Base-by-base conservation (phyloP, 495 filamentous ascomycete genomes). In the Rusavskia elegans region DNA sequence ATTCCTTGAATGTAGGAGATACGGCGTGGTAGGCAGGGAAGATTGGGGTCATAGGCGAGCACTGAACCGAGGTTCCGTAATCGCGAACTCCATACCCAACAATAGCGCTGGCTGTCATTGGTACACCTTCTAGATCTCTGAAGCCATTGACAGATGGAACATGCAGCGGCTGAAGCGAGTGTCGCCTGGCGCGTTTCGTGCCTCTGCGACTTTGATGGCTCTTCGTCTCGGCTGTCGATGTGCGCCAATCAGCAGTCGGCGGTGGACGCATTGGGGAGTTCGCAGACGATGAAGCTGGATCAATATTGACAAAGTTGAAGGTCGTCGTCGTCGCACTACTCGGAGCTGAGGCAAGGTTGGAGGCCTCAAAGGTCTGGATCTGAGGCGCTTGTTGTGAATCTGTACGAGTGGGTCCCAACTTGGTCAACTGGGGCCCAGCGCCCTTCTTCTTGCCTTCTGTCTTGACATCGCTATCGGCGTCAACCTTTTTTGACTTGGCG, bases 401-500 rank as follows among this genome's bases (percentile, higher is more conserved):
- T 46, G 45, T 55, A 38, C 56, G 53, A 48, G 36, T 53, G 25
- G 59, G 36, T n/a, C 52, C 53, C 23, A 52, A 44, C 50, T 60
- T 55, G 5, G 55, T 50, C 23, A 50, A 17, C 37, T 59, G 56
- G 14, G 50, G 29, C 17, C 45, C 35, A 11, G 36, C 44, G 20
- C 52, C 53, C 49, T 59, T 48, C 32, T 53, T 55, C 16, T 45
- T 55, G 45, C 59, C 58, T 11, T 56, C 32, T 13, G 53, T 42
- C 45, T 60, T 62, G 37, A 63, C 53, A 21, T 69, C 61, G 61
- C 66, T 71, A 64, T 77, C 77, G 44, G 63, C 59, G 20, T 61
- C 61, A 40, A 61, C 56, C 48, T 61, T 65, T 39, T 60, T 61
- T 35, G 82, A 77, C 59, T 83, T 84, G 10, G 83, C 80, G 53